Conservation (phyloP, 208 protist species). For the Crithidia thermophila region DNA sequence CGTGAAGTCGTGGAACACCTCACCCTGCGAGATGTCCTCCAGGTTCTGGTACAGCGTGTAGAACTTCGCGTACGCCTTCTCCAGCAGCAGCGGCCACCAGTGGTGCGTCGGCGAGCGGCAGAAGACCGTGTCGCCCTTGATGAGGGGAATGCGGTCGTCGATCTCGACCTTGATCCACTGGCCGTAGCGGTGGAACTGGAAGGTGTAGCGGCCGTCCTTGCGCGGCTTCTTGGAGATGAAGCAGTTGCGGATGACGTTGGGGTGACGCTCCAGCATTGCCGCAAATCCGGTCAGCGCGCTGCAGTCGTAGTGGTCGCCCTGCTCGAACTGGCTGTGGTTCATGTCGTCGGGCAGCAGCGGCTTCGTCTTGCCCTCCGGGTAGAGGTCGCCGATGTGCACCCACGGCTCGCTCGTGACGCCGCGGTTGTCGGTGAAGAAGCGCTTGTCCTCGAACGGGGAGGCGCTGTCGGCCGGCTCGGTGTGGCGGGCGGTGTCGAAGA, state of each 20-base stretch:
- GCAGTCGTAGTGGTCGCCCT: conserved; percentile 57
- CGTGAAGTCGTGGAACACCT: conserved; percentile 68
- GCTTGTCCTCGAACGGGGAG: conserved; percentile 56
- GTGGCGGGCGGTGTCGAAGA: no score
- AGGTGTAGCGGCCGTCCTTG: conserved; percentile 64
- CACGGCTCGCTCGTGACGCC: conserved; percentile 52
- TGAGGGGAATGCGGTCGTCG: conserved; percentile 62
- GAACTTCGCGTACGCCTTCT: conserved; percentile 87
- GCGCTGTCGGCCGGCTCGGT: conserved; percentile 56
- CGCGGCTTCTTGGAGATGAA: conserved; percentile 63
- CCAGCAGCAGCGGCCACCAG: conserved; percentile 76
- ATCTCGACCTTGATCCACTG: conserved; percentile 75
- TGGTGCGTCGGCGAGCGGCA: conserved; percentile 58
- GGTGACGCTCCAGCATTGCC: conserved; percentile 46
- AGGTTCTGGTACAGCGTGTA: conserved; percentile 67
- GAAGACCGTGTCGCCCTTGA: conserved; percentile 52
- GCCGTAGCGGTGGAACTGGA: conserved; percentile 71
- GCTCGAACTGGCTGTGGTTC: conserved; percentile 64
- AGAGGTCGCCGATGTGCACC: conserved; percentile 62
- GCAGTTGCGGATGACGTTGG: conserved; percentile 52
- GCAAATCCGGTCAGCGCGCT: conserved; percentile 52
- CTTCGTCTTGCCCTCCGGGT: conserved; percentile 65
- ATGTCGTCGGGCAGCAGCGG: conserved; percentile 53
- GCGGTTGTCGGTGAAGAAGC: conserved; percentile 52
- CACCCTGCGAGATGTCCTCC: conserved; percentile 50